A percentile compares a stretch with the other conserved stretches of the same genome.
Evolutionary conservation across 108 stramenopile species (phyloP).

Genomic region (Discostella stelligeroides): DNA sequence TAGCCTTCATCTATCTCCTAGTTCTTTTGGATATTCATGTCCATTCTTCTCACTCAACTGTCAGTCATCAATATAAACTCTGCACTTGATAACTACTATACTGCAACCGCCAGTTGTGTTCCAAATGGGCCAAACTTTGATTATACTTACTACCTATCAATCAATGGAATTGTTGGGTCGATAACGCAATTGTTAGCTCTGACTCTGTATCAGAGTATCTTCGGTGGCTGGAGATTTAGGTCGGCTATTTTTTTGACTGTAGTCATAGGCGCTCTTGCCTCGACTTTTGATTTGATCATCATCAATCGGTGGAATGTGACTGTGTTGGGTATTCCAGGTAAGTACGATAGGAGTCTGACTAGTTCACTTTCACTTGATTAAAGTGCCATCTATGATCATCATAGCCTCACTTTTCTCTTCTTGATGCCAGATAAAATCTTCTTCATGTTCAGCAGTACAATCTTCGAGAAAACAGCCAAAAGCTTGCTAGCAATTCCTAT

Average conservation of each 20-base stretch:
- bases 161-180: slow-evolving; percentile 47
- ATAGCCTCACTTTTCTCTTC: too few relatives aligned
- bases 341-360: too few relatives aligned
- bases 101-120: slow-evolving; percentile 26
- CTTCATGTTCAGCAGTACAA: slow-evolving; percentile 42
- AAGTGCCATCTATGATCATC: too few relatives aligned
- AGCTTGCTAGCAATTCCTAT: slow-evolving; percentile 36
- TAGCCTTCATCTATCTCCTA: too few relatives aligned
- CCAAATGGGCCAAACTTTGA: slow-evolving; percentile 47
- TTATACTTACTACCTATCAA: slow-evolving; percentile 50
- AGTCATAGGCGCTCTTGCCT: slow-evolving; percentile 43
- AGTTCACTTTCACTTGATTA: too few relatives aligned
- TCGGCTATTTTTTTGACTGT: slow-evolving; percentile 49
- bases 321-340: slow-evolving; percentile 38
- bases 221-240: slow-evolving; percentile 40
- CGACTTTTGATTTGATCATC: slow-evolving; percentile 40
- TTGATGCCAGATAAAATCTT: slow-evolving; percentile 47
- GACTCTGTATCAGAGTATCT: slow-evolving; percentile 37
- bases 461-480: slow-evolving; percentile 38
- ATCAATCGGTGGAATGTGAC: slow-evolving; percentile 49
- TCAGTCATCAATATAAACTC: slow-evolving; percentile 21
- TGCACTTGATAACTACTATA: slow-evolving; percentile 46
- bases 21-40: slow-evolving; percentile 26
- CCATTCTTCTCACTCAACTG: slow-evolving; percentile 30
- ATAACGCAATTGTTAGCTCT: slow-evolving; percentile 38